Evolutionary conservation across 192 early-diverging fungal genomes (phyloP), one percentile per base, ranked within the genome.

Genomic region (Spinellus fusiger): DNA sequence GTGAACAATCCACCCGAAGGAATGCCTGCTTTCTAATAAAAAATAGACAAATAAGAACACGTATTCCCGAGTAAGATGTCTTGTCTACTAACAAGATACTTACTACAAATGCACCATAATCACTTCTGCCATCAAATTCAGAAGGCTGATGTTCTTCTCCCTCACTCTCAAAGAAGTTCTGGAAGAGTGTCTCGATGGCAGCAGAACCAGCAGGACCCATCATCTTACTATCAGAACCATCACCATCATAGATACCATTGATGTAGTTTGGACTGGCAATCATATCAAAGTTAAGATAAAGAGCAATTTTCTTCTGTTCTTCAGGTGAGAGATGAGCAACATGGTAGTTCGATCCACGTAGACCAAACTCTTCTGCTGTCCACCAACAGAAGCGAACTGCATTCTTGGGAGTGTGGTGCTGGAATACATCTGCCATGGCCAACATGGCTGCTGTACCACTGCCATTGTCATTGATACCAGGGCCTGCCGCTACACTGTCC

Each of bases 201-300:
- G 54, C 54, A 31, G 29, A 35, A 37, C 54, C 54, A 29, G 28
- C 68, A 6, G 81, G 80, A 18, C 86, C 86, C 5, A 84, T 85
- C 37, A 81, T 62, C 50, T 83, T 51, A 40, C 86, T 84, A 26
- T 84, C 79, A 52, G 29, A 12, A 49, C 31, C 34, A 50, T 46
- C 87, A 33, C 83, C 84, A 50, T 83, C 77, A 54, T 85, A 83
- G 40, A 89, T 72, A 25, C 50, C 27, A 54, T 52, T 64, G 27
- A 54, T 46, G 69, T 80, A 86, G 73, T 88, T 88, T 34, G 86
- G 86, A 67, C 84, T 86, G 8, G 78, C 86, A 26, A 88, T 68
- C 84, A 86, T 88, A 65, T 88, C 86, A 74, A 88, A 82, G 62
- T 88, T 88, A 49, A 88, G 76, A 63, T 84, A 68, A 54, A 83